A percentile compares a stretch with the other conserved stretches of the same genome.
phyloP scores from a whole-genome alignment of 768 basidiomycete species.

The Termitomyces sp. region DNA sequence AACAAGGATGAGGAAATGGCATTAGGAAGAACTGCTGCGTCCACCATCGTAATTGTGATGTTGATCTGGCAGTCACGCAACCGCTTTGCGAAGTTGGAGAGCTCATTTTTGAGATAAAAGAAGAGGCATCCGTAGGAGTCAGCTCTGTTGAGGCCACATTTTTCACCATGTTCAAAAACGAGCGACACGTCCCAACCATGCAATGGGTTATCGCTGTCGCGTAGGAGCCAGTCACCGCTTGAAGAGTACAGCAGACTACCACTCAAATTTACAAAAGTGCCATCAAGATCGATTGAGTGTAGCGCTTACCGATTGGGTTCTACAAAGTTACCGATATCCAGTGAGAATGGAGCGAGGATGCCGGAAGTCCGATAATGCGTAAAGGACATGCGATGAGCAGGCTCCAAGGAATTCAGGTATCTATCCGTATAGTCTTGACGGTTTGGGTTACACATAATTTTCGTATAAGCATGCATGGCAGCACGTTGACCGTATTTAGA shows the following conservation, averaged over 20 bases:
- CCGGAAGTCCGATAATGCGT: conserved; percentile 22
- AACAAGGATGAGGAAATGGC: conserved; percentile 19
- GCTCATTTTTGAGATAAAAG: conserved; percentile 26
- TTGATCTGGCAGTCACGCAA: conserved; percentile 21
- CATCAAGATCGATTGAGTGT: not conserved
- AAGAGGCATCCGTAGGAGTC: conserved; percentile 29
- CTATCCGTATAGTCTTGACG: conserved; percentile 34
- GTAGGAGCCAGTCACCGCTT: conserved; percentile 29
- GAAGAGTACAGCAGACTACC: conserved; percentile 31
- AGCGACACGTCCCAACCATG: conserved; percentile 33
- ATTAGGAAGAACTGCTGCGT: conserved; percentile 27
- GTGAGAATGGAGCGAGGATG: conserved; percentile 23
- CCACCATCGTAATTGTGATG: conserved; percentile 23
- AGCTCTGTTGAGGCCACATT: conserved; percentile 17
- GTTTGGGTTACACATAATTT: conserved; percentile 26
- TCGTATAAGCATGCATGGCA: conserved; percentile 18
- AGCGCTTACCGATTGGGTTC: conserved; percentile 23
- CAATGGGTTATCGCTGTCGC: conserved; percentile 34
- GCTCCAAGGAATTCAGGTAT: conserved; percentile 25
- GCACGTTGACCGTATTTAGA: conserved; percentile 17
- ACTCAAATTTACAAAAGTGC: not conserved
- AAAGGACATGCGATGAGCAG: conserved; percentile 27
- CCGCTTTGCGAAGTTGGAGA: conserved; percentile 22
- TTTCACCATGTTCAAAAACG: conserved; percentile 26
- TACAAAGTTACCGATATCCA: conserved; percentile 19